phyloP scores from a whole-genome alignment of 1,284 basidiomycete species.

The Wallemia mellicola region DNA sequence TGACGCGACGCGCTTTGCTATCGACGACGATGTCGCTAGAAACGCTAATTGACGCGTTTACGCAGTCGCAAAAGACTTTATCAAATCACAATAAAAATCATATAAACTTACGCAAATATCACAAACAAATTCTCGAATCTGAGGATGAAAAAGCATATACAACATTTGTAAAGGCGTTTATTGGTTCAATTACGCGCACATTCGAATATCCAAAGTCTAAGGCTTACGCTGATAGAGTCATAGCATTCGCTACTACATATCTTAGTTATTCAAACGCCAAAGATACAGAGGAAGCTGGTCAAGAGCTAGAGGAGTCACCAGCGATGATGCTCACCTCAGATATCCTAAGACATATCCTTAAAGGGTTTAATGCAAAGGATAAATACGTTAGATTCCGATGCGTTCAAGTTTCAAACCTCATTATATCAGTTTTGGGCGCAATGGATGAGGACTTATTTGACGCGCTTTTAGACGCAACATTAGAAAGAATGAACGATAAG shows the following conservation, averaged over 20 bases:
- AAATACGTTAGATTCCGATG: slow-evolving; percentile 59
- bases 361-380: slow-evolving; percentile 65
- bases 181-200: slow-evolving; percentile 38
- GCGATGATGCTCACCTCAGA: slow-evolving; percentile 41
- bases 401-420: slow-evolving; percentile 44
- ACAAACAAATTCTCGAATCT: slow-evolving; percentile 28
- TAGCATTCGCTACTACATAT: slow-evolving; percentile 63
- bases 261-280: slow-evolving; percentile 23
- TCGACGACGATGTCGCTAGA: not conserved
- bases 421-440: slow-evolving; percentile 49
- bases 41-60: slow-evolving; percentile 20
- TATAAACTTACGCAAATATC: slow-evolving; percentile 56
- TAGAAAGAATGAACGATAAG: slow-evolving; percentile 60
- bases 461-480: slow-evolving; percentile 31
- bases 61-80: slow-evolving; percentile 48
- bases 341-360: slow-evolving; percentile 44
- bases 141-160: slow-evolving; percentile 40
- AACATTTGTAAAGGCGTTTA: slow-evolving; percentile 41
- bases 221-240: slow-evolving; percentile 40
- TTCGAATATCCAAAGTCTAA: slow-evolving; percentile 60
- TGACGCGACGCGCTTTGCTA: not conserved
- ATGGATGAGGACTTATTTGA: slow-evolving; percentile 61
- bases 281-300: slow-evolving; percentile 15
- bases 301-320: slow-evolving; percentile 37
- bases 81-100: slow-evolving; percentile 81